Percentiles rank a stretch among this genome's conserved stretches.
These are phyloP conservation scores for Blastobotrys capitulatus DNA, from an alignment of 1,139 yeast species.

Conservation along the genomic window DNA sequence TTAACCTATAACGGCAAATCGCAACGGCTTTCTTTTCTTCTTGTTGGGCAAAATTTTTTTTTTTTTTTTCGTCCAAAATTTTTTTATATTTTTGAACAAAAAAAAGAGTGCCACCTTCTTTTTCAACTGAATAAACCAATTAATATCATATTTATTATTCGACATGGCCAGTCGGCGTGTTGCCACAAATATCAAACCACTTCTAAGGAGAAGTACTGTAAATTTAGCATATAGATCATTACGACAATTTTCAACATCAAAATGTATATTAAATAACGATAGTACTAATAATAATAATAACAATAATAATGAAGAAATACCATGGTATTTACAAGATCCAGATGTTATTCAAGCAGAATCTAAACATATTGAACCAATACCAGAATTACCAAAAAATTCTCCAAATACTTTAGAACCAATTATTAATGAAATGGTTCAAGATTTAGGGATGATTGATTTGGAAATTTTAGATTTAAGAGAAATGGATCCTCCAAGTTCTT, in stretches of 20 bases:
- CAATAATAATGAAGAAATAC: conserved; percentile 14
- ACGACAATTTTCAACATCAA: background rate
- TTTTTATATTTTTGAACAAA: too few relatives aligned
- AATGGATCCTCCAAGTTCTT: conserved; percentile 42
- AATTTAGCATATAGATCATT: too few relatives aligned
- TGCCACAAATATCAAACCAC: too few relatives aligned
- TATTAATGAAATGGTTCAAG: conserved; percentile 44
- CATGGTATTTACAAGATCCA: conserved; percentile 29
- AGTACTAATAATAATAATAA: background rate
- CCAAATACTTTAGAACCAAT: conserved; percentile 49
- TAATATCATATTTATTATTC: too few relatives aligned
- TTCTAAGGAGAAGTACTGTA: too few relatives aligned
- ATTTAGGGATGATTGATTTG: conserved; percentile 62
- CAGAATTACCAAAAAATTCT: conserved; percentile 46
- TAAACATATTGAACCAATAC: conserved; percentile 23
- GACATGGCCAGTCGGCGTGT: too few relatives aligned
- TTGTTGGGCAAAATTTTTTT: too few relatives aligned
- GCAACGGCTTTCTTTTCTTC: too few relatives aligned
- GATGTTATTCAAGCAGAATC: conserved; percentile 18
- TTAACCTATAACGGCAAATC: too few relatives aligned
- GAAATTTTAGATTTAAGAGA: conserved; percentile 52
- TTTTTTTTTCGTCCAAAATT: too few relatives aligned
- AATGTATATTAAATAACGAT: background rate
- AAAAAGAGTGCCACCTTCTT: too few relatives aligned
- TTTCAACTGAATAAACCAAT: too few relatives aligned